Conservation (phyloP, 768 basidiomycete genomes). For the Exidia glandulosa region DNA sequence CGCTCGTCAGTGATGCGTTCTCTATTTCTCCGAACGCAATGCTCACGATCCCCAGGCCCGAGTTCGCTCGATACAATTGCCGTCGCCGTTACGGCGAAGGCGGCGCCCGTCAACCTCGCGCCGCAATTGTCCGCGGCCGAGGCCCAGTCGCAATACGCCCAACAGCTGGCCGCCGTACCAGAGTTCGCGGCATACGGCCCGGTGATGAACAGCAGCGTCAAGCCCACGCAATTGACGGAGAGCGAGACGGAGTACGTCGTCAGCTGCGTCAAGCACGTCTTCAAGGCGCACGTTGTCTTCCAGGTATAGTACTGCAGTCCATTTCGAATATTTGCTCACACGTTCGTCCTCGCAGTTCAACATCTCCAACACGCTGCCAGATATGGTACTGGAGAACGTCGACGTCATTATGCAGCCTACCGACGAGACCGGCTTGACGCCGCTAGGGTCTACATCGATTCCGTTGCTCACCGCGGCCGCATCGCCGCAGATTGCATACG, state of each 20-base stretch:
- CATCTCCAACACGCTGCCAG: conserved; percentile 90
- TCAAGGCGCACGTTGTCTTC: conserved; percentile 92
- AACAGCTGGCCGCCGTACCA: conserved; percentile 78
- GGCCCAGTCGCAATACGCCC: conserved; percentile 75
- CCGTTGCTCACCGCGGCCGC: conserved; percentile 54
- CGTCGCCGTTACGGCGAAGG: conserved; percentile 48
- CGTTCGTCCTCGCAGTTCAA: conserved; percentile 58
- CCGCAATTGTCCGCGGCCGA: conserved; percentile 72
- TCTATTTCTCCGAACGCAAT: not conserved
- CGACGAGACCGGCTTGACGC: conserved; percentile 63
- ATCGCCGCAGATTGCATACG: conserved; percentile 83
- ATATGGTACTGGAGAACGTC: conserved; percentile 89
- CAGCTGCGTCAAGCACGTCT: conserved; percentile 92
- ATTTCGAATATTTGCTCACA: conserved; percentile 1
- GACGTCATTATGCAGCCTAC: conserved; percentile 85
- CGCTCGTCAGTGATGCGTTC: conserved; percentile 47
- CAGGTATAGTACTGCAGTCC: conserved; percentile 71
- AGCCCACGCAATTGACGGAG: conserved; percentile 79
- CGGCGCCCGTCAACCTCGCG: conserved; percentile 46
- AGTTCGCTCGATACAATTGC: conserved; percentile 80
- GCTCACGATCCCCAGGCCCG: conserved; percentile 40
- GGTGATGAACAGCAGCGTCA: conserved; percentile 75
- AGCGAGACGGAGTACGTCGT: conserved; percentile 98
- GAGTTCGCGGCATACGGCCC: conserved; percentile 79
- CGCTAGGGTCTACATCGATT: conserved; percentile 90